These are phyloP conservation scores for Citrus inodora DNA, from an alignment of 345 rosid species.

Conservation along the genomic window DNA sequence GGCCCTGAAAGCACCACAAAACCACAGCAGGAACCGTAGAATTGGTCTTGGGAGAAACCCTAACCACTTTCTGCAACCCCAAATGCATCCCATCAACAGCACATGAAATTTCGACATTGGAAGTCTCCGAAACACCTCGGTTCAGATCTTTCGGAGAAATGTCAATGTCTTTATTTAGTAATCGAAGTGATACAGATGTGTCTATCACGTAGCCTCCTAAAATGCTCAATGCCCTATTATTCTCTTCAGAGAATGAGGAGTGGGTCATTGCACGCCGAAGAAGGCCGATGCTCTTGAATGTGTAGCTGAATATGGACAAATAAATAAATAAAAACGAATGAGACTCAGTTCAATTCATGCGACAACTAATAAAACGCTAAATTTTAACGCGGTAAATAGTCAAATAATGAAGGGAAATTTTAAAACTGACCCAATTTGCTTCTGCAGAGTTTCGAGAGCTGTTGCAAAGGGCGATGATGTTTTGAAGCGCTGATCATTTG, in stretches of 20 bases:
- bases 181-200: conserved; percentile 37
- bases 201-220: conserved; percentile 55
- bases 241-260: conserved; percentile 61
- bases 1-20: conserved; percentile 62
- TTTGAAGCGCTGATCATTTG: conserved; percentile 18
- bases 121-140: conserved; percentile 32
- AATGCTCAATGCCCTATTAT: conserved; percentile 58
- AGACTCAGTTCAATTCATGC: not conserved
- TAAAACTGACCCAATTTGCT: conserved; percentile 32
- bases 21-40: conserved; percentile 37
- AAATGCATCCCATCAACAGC: conserved; percentile 52
- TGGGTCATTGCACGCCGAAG: conserved; percentile 77
- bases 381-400: no score
- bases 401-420: not conserved
- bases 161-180: conserved; percentile 40
- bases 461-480: conserved; percentile 32
- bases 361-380: not conserved
- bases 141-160: conserved; percentile 47
- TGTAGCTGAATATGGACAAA: conserved; percentile 37
- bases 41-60: conserved; percentile 58
- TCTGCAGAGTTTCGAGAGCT: conserved; percentile 38
- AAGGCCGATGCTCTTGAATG: conserved; percentile 39
- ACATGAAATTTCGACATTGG: conserved; percentile 51
- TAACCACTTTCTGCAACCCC: conserved; percentile 50
- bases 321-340: not conserved